phyloP scores from a whole-genome alignment of 116 monocot species.

The Thalassia testudinum region DNA sequence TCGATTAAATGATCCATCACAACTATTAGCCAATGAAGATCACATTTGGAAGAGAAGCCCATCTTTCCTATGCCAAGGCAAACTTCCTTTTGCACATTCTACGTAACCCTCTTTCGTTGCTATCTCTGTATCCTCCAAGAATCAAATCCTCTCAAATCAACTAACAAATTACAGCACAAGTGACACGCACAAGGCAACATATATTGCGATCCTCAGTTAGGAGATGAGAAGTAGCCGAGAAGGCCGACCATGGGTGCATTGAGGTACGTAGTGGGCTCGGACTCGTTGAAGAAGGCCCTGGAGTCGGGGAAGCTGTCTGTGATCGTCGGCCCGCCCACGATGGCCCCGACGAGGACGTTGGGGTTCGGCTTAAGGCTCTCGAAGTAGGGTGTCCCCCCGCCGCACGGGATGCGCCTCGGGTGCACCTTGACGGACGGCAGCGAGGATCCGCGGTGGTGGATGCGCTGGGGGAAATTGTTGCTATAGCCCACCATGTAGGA shows the following conservation, averaged over 20 bases:
- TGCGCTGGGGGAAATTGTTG: conserved; percentile 20
- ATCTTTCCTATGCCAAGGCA: too few relatives aligned
- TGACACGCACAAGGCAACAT: too few relatives aligned
- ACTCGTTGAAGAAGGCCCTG: conserved; percentile 3
- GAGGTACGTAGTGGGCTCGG: conserved; percentile 22
- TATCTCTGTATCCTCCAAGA: too few relatives aligned
- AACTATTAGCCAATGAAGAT: too few relatives aligned
- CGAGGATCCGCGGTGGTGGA: conserved; percentile 34
- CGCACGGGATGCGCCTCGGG: conserved; percentile 7
- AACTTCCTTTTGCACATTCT: too few relatives aligned
- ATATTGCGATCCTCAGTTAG: too few relatives aligned
- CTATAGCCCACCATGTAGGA: conserved; percentile 44
- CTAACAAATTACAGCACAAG: too few relatives aligned
- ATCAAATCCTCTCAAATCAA: too few relatives aligned
- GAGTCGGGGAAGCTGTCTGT: conserved; percentile 11
- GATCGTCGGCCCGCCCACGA: conserved; percentile 28
- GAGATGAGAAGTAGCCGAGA: conserved; percentile 12
- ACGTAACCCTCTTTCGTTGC: too few relatives aligned
- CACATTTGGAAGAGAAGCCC: too few relatives aligned
- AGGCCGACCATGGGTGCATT: conserved; percentile 22
- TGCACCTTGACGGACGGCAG: conserved; percentile 19
- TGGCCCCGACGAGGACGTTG: conserved; percentile 26
- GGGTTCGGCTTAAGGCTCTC: conserved; percentile 18
- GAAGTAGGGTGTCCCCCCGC: conserved; percentile 23
- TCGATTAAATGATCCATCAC: too few relatives aligned